These are phyloP conservation scores for Vaccinium myrtillus DNA, from an alignment of 148 eudicot genomes.

Conservation along the genomic window DNA sequence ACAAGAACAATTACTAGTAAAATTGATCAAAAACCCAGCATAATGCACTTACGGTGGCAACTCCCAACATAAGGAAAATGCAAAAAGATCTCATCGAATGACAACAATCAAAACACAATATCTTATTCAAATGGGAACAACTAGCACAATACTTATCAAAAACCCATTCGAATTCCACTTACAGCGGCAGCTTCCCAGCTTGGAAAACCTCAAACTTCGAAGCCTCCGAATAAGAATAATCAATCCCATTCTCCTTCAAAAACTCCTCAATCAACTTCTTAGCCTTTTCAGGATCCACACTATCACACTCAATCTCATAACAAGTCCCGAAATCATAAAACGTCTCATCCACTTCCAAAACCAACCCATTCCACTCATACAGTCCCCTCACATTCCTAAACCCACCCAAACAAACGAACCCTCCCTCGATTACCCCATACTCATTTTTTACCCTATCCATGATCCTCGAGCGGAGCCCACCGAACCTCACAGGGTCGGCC, in stretches of 20 bases:
- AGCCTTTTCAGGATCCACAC: conserved; percentile 69
- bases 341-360: conserved; percentile 77
- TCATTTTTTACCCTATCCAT: conserved; percentile 70
- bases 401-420: conserved; percentile 74
- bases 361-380: conserved; percentile 72
- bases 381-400: conserved; percentile 81
- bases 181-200: conserved; percentile 58
- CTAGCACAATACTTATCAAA: not conserved
- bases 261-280: conserved; percentile 63
- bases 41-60: not conserved
- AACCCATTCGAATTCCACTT: conserved; percentile 24
- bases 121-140: not conserved
- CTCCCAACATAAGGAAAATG: not conserved
- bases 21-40: not conserved
- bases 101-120: not conserved
- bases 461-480: conserved; percentile 48
- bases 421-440: conserved; percentile 44
- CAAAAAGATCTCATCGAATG: not conserved
- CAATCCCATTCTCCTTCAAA: conserved; percentile 60
- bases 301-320: conserved; percentile 88
- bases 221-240: conserved; percentile 56
- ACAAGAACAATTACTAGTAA: no score
- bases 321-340: conserved; percentile 70
- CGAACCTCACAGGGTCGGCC: conserved; percentile 44
- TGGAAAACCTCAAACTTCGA: conserved; percentile 79